Evolutionary conservation across 345 rosid species (phyloP).

Genomic region (Eucalyptus shirleyi): DNA sequence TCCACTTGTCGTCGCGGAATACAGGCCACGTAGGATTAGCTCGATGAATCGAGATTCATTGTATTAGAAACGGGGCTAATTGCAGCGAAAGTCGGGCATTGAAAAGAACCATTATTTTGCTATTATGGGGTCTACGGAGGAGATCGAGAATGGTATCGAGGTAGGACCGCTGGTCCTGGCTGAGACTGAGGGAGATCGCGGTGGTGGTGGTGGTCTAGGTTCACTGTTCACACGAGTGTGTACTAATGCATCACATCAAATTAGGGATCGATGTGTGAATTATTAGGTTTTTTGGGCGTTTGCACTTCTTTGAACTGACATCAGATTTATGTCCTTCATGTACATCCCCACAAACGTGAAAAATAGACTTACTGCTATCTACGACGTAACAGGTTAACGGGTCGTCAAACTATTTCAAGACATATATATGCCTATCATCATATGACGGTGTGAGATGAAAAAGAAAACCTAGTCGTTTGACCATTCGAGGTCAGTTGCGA

Average conservation of each 20-base stretch:
- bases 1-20: not conserved
- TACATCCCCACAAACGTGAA: not conserved
- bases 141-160: not conserved
- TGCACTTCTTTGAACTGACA: not conserved
- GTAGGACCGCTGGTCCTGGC: not conserved
- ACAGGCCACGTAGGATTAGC: not conserved
- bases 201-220: slow-evolving; percentile 5
- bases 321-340: not conserved
- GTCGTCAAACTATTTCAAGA: not conserved
- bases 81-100: not conserved
- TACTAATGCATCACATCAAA: not conserved
- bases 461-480: not conserved
- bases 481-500: not conserved
- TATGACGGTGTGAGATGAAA: not conserved
- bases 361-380: not conserved
- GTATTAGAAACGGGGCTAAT: not conserved
- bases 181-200: not conserved
- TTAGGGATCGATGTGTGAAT: not conserved
- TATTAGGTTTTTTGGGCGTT: not conserved
- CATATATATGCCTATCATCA: not conserved
- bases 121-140: not conserved
- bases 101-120: not conserved
- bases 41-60: not conserved
- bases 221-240: slow-evolving; percentile 14
- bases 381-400: rapidly evolving